These are phyloP conservation scores for Nitzschia putrida DNA, from an alignment of 108 stramenopile genomes.

Conservation along the genomic window DNA sequence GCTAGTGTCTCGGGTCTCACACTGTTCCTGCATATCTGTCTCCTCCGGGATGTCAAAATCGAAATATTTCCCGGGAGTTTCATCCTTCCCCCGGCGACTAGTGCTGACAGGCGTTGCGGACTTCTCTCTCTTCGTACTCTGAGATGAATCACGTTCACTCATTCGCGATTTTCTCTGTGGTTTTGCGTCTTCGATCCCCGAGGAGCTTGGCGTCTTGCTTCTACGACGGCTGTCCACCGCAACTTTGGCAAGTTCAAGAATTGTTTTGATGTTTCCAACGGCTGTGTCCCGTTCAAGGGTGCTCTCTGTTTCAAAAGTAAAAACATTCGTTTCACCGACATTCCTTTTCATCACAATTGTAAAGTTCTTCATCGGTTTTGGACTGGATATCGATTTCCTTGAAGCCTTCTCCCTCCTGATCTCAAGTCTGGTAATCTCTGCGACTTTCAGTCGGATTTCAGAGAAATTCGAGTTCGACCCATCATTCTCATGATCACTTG, in stretches of 20 bases:
- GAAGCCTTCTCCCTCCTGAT: slow-evolving; percentile 13
- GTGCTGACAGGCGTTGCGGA: no score
- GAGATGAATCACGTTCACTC: background rate
- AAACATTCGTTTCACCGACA: slow-evolving; percentile 17
- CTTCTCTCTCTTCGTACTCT: background rate
- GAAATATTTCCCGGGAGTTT: slow-evolving; percentile 7
- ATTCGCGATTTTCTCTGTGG: background rate
- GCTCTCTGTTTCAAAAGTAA: slow-evolving; percentile 35
- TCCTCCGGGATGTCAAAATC: slow-evolving; percentile 20
- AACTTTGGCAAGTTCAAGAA: slow-evolving; percentile 22
- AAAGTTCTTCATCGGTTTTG: slow-evolving; percentile 14
- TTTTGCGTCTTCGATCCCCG: background rate
- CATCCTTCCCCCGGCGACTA: background rate
- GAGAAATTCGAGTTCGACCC: slow-evolving; percentile 24
- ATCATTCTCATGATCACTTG: slow-evolving; percentile 31
- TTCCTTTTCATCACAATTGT: slow-evolving; percentile 24
- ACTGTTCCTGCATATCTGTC: slow-evolving; percentile 3
- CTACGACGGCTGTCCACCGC: slow-evolving; percentile 3
- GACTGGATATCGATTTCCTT: background rate
- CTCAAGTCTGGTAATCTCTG: slow-evolving; percentile 29
- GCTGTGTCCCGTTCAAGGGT: slow-evolving; percentile 28
- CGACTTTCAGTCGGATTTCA: slow-evolving; percentile 21
- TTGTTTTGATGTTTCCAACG: slow-evolving; percentile 20
- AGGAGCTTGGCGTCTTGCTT: background rate
- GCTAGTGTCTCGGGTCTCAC: background rate